Evolutionary conservation across 2,329 filamentous ascomycete species (phyloP).

Genomic region (Aspergillus calidoustus): DNA sequence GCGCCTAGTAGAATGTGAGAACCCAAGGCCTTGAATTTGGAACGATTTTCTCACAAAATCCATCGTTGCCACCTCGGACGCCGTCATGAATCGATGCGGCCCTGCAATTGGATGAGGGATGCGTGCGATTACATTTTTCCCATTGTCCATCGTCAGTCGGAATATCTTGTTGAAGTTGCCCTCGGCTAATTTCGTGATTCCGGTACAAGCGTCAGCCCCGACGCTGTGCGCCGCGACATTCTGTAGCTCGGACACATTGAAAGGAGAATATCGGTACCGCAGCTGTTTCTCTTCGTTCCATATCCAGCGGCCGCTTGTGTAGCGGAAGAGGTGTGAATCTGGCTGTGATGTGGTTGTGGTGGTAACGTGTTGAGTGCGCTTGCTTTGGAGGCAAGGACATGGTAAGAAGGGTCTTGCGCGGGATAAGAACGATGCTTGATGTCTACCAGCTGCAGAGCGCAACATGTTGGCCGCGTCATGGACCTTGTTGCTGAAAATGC

Average conservation of each 20-base stretch:
- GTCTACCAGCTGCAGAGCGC: too few relatives aligned
- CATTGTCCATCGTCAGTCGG: conserved; percentile 31
- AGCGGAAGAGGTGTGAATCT: conserved; percentile 30
- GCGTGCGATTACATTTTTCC: conserved; percentile 25
- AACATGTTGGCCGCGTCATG: too few relatives aligned
- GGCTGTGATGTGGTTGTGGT: neutral
- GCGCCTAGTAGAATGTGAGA: conserved; percentile 19
- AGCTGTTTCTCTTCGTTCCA: conserved; percentile 42
- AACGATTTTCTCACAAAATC: conserved; percentile 26
- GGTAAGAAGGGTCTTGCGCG: too few relatives aligned
- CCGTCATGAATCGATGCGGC: conserved; percentile 27
- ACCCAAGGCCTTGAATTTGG: neutral
- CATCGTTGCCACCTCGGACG: conserved; percentile 33
- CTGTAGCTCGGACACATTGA: conserved; percentile 42
- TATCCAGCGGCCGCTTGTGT: conserved; percentile 40
- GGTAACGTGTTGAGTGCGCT: neutral
- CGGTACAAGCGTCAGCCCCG: conserved; percentile 35
- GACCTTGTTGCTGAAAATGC: too few relatives aligned
- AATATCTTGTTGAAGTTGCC: conserved; percentile 44
- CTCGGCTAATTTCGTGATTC: conserved; percentile 44
- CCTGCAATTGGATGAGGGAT: conserved; percentile 32
- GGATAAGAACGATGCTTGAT: too few relatives aligned
- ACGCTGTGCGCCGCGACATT: conserved; percentile 35
- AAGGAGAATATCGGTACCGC: conserved; percentile 36
- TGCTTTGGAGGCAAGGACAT: too few relatives aligned